Base-by-base conservation (phyloP, 2,329 filamentous ascomycete genomes). In the Pseudopithomyces maydicus region DNA sequence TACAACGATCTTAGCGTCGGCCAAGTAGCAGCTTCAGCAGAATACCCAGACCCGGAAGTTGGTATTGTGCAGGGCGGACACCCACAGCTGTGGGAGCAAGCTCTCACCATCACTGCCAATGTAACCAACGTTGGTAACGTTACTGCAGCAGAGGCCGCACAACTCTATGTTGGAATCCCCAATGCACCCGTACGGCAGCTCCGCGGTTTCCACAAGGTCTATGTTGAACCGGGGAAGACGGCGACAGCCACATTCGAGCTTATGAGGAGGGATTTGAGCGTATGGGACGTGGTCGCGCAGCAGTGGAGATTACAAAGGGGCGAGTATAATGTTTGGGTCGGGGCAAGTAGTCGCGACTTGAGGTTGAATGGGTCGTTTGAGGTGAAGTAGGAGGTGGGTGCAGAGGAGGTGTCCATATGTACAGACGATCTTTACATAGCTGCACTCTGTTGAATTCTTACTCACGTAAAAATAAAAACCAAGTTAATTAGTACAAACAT, bases 261-360 rank as follows among this genome's bases (percentile, higher is more conserved):
- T 45, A 91, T 86, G 7, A 84, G 92, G 32, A 85, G 91, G 50
- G 93, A 97, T 71, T 63, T 97, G 56, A 92, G 89, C 74, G 92
- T 91, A 77, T 97, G 93, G 93, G 90, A 96, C 64, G 79, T 85
- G 0, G 80, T 70, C 1, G 73, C 78, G 6, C 92, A 97, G 81
- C 86, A 96, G 78, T 97, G 93, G 92, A 84, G 91, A 36, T 20
- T 75, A 19, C 69, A 70, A 53, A 50, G 35, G 47, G 47, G 47
- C 3, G 22, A 41, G 4, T 73, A 74, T 58, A 59, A 44, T 6
- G 52, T 77, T 6, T 73, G 67, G 57, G 66, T 77, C 8, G 75
- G 75, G 1, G 69, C 70, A 3, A 77, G 74, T 50, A 76, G 74
- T 55, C 62, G 72, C 19, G 73, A 76, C 57, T 43, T 74, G 19